Conservation (phyloP, 495 filamentous ascomycete species). For the Oleoguttula mirabilis region DNA sequence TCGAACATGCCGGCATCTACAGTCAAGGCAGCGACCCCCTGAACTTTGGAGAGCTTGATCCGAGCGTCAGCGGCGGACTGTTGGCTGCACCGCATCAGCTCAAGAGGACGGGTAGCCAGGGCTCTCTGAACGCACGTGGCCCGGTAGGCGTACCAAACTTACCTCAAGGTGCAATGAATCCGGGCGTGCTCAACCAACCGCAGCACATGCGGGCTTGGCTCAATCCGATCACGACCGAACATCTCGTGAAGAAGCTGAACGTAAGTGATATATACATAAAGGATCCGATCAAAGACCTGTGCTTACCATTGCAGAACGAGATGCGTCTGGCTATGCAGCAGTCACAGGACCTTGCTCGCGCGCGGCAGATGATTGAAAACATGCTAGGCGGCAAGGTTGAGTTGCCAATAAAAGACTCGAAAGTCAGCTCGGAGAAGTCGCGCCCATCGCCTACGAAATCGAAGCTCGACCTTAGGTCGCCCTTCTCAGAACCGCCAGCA, state of each 20-base stretch:
- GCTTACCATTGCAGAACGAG: constrained; percentile 50
- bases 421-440: constrained; percentile 51
- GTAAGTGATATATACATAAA: constrained; percentile 46
- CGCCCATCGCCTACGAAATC: constrained; percentile 29
- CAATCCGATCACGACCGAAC: constrained; percentile 80
- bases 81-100: constrained; percentile 52
- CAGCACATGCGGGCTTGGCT: constrained; percentile 70
- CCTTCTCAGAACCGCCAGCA: constrained; percentile 81
- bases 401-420: constrained; percentile 22
- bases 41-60: constrained; percentile 79
- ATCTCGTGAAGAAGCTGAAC: constrained; percentile 84
- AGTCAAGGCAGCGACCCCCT: constrained; percentile 55
- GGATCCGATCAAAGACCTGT: background rate
- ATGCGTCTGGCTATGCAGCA: constrained; percentile 80
- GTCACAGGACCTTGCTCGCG: constrained; percentile 67
- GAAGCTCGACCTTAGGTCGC: constrained; percentile 42
- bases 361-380: constrained; percentile 64
- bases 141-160: constrained; percentile 23
- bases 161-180: constrained; percentile 37
- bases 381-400: constrained; percentile 47
- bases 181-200: constrained; percentile 50
- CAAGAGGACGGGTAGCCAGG: constrained; percentile 48
- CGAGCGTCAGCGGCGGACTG: constrained; percentile 52
- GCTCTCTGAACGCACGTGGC: constrained; percentile 49
- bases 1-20: constrained; percentile 83